These are phyloP conservation scores for Hericium coralloides DNA, from an alignment of 768 basidiomycete genomes.

Conservation along the genomic window DNA sequence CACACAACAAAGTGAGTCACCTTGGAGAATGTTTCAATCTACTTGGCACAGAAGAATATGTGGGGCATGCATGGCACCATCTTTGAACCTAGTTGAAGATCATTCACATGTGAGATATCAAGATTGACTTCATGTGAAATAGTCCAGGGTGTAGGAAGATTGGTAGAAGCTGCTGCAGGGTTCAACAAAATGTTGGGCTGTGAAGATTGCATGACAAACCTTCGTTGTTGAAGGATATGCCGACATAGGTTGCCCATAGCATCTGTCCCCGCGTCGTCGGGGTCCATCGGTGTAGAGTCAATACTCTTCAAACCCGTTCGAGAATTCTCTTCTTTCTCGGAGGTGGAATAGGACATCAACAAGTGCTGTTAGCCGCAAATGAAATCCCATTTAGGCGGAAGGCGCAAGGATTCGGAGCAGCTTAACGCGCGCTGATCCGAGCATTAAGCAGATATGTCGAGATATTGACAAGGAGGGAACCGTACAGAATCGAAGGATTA, in stretches of 20 bases:
- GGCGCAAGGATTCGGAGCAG: constrained; percentile 76
- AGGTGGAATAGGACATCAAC: constrained; percentile 88
- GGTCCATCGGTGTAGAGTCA: constrained; percentile 29
- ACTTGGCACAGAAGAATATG: constrained; percentile 87
- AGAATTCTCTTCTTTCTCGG: constrained; percentile 73
- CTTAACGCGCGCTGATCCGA: constrained; percentile 57
- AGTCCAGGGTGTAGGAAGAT: constrained; percentile 81
- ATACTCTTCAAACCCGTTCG: constrained; percentile 57
- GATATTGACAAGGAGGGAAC: no score
- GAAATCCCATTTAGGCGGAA: constrained; percentile 81
- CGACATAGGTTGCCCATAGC: constrained; percentile 71
- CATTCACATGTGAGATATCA: constrained; percentile 70
- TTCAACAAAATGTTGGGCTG: not conserved
- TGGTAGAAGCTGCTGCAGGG: constrained; percentile 71
- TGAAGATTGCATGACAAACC: constrained; percentile 33
- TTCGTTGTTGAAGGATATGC: constrained; percentile 80
- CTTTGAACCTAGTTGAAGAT: constrained; percentile 28
- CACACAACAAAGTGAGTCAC: constrained; percentile 26
- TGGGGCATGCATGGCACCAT: constrained; percentile 44
- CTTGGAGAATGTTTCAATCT: constrained; percentile 87
- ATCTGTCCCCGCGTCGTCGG: constrained; percentile 49
- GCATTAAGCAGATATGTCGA: not conserved
- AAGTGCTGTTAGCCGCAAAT: constrained; percentile 73
- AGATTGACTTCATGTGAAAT: constrained; percentile 78
- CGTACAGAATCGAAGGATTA: constrained; percentile 47